Percentiles rank a stretch among this genome's conserved stretches.
Conservation (phyloP, 495 filamentous ascomycete genomes). For the Elasticomyces elasticus region DNA sequence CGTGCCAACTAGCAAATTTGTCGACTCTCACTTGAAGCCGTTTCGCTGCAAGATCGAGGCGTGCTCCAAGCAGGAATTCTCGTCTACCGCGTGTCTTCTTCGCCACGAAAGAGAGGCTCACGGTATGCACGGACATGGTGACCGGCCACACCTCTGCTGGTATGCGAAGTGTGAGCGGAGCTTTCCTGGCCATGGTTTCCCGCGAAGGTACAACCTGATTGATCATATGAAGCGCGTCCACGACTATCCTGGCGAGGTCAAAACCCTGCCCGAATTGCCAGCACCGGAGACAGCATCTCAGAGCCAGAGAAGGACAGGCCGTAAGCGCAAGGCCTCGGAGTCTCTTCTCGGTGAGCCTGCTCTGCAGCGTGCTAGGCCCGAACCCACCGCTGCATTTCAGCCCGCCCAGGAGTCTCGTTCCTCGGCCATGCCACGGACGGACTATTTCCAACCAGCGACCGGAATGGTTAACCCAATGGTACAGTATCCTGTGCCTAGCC, state of each 20-base stretch:
- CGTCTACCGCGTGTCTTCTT: constrained; percentile 87
- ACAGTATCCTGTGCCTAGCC: not conserved
- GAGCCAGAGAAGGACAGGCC: constrained; percentile 1
- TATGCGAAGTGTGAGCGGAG: constrained; percentile 78
- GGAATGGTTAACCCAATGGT: not conserved
- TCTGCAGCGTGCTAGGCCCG: constrained; percentile 6
- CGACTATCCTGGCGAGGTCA: constrained; percentile 48
- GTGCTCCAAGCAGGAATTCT: constrained; percentile 74
- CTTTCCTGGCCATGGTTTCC: constrained; percentile 72
- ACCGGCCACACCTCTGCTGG: constrained; percentile 77
- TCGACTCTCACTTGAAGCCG: constrained; percentile 89
- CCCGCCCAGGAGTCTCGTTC: not conserved
- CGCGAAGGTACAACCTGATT: constrained; percentile 81
- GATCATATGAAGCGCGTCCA: constrained; percentile 94
- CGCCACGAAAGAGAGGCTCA: constrained; percentile 91
- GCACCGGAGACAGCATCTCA: not conserved
- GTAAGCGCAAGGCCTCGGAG: constrained; percentile 19
- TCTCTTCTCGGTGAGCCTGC: constrained; percentile 4
- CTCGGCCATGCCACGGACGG: not conserved
- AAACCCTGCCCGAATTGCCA: constrained; percentile 2
- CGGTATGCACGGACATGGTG: constrained; percentile 86
- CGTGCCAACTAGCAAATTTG: constrained; percentile 60
- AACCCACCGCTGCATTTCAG: not conserved
- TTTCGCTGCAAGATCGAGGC: constrained; percentile 76
- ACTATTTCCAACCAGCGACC: not conserved